These are phyloP conservation scores for Penicillium palitans DNA, from an alignment of 2,329 filamentous ascomycete genomes.

Conservation along the genomic window DNA sequence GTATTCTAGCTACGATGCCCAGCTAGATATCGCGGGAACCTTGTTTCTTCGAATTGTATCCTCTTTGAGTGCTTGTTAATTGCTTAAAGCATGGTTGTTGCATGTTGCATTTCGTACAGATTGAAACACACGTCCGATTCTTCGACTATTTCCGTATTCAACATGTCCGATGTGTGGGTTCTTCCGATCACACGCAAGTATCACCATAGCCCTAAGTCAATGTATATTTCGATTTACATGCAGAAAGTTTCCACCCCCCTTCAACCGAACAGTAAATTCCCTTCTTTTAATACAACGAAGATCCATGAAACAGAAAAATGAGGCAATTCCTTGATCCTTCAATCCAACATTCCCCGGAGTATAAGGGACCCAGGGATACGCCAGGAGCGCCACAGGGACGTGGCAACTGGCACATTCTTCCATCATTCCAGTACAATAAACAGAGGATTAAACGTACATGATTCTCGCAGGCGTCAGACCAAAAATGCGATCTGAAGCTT, in stretches of 20 bases:
- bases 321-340: neutral
- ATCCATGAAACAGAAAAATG: neutral
- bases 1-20: neutral
- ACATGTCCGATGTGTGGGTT: too few relatives aligned
- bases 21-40: neutral
- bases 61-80: neutral
- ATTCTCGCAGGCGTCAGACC: neutral
- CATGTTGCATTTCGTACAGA: neutral
- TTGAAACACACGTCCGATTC: neutral
- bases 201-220: neutral
- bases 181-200: neutral
- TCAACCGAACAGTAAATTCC: neutral
- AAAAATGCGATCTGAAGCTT: slow-evolving; percentile 20
- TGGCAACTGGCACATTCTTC: slow-evolving; percentile 24
- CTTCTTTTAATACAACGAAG: neutral
- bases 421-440: slow-evolving; percentile 21
- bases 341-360: slow-evolving; percentile 20
- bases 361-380: slow-evolving; percentile 20
- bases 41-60: neutral
- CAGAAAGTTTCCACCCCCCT: neutral
- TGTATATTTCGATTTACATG: too few relatives aligned
- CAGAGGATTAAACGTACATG: neutral
- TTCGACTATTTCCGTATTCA: neutral
- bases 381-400: slow-evolving; percentile 7
- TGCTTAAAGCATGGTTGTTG: neutral